Base-by-base conservation (phyloP, 768 basidiomycete species). In the Lentinula sp. region DNA sequence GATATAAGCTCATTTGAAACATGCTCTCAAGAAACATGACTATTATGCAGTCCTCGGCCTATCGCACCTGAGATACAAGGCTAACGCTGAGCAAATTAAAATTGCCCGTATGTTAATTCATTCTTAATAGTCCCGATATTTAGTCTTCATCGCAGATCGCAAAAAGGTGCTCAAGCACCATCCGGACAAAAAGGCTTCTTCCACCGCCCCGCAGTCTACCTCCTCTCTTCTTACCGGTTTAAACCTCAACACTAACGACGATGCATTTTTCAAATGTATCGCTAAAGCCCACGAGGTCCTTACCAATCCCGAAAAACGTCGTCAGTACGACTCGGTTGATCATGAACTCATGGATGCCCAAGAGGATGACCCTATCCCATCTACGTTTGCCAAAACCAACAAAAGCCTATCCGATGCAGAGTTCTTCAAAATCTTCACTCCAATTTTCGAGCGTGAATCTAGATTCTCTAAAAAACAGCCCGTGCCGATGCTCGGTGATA, bases 231-330 rank as follows among this genome's bases (percentile, higher is more conserved):
- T 76, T 51, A 84, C 89, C 32, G 85, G 83, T 48, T 75, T 81
- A 39, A 84, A 85, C 39, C 85, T 87, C 67, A 90, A 91, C 67
- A 88, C 92, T 61, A 96, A 98, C 78, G 95, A 98, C 73, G 96
- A 99, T 68, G 88, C 87, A 0, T 98, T 99, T 81, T 99, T 99
- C 91, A 99, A 99, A 77, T 99, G 97, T 73, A 98, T 99, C 66
- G 88, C 92, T 77, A 99, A 99, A 75, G 96, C 96, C n/a, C 85
- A 90, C 75, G 97, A 99, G 67, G 88, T 94, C 45, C 87, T 99
- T 60, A 88, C 87, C 49, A 83, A 96, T 74, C 70, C 85, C 20
- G 94, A 98, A 70, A 87, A 87, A 68, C 86, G 94, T 61, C 87
- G 92, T 51, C 95, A 98, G 73, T 99, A 96, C 76, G 97, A 99